Percentiles rank a stretch among this genome's conserved stretches.
Evolutionary conservation across 129 eudicot genomes (phyloP).

Genomic region (Tagetes erecta): DNA sequence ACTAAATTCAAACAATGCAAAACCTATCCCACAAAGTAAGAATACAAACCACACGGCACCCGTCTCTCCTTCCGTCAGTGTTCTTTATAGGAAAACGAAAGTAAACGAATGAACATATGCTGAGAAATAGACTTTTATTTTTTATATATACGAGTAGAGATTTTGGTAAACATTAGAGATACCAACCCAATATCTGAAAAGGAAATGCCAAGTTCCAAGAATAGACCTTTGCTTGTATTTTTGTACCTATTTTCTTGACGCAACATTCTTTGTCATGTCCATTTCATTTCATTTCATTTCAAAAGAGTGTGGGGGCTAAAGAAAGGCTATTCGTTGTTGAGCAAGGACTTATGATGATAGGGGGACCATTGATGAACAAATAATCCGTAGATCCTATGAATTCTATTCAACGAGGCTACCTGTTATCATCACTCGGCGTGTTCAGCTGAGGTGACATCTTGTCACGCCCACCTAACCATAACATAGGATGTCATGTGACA

Average conservation of each 20-base stretch:
- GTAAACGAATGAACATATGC: neutral
- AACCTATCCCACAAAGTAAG: constrained; percentile 1
- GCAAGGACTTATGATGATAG: neutral
- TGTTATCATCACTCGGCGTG: too few species aligned
- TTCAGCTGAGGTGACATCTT: too few species aligned
- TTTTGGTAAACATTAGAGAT: constrained; percentile 16
- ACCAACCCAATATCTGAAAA: constrained; percentile 15
- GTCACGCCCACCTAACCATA: too few species aligned
- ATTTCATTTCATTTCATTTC: constrained; percentile 21
- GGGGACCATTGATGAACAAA: constrained; percentile 25
- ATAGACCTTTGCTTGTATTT: constrained; percentile 22
- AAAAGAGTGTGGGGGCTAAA: constrained; percentile 27
- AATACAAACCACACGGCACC: neutral
- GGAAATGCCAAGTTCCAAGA: constrained; percentile 36
- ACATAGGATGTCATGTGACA: too few species aligned
- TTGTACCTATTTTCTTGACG: constrained; percentile 29
- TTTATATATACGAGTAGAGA: neutral
- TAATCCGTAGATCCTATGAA: neutral
- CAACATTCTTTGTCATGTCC: constrained; percentile 24
- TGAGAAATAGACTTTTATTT: neutral
- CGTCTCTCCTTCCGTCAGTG: neutral
- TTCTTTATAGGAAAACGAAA: neutral
- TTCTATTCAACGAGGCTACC: neutral
- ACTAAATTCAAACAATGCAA: neutral
- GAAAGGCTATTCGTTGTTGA: constrained; percentile 13